Evolutionary conservation across 257 asterid genomes (phyloP).

Genomic region (Solanum medicagineum): DNA sequence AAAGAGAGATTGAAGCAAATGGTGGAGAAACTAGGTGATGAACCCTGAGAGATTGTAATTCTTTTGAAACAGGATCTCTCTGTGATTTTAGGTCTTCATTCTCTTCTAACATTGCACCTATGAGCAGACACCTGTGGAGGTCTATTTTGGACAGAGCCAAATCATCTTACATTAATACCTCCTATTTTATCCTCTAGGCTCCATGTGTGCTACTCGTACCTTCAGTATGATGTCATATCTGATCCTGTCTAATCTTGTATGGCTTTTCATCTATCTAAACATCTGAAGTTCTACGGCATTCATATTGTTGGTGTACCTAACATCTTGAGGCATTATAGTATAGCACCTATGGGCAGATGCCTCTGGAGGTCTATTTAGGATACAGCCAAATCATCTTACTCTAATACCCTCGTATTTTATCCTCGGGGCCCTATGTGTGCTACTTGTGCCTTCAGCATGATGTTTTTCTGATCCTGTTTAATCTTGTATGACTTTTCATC

Average conservation of each 20-base stretch:
- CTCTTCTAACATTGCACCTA: background rate
- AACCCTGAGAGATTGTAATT: background rate
- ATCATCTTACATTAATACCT: background rate
- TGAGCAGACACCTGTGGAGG: background rate
- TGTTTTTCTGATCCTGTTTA: no score
- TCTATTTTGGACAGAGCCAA: background rate
- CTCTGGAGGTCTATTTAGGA: no score
- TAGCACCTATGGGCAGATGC: no score
- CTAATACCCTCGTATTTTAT: no score
- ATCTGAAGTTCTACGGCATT: background rate
- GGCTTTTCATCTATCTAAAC: background rate
- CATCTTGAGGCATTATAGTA: background rate
- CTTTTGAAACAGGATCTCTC: background rate
- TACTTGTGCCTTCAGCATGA: no score
- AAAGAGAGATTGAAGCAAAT: background rate
- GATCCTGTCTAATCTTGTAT: background rate
- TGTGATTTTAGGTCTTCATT: background rate
- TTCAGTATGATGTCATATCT: background rate
- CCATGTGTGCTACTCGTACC: background rate
- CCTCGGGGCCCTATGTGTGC: no score
- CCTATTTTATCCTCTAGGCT: background rate
- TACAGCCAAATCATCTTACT: no score
- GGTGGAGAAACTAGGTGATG: background rate
- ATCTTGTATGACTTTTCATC: no score
- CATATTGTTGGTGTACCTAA: background rate